phyloP scores from a whole-genome alignment of 768 basidiomycete species.

The Lentinula aciculospora region DNA sequence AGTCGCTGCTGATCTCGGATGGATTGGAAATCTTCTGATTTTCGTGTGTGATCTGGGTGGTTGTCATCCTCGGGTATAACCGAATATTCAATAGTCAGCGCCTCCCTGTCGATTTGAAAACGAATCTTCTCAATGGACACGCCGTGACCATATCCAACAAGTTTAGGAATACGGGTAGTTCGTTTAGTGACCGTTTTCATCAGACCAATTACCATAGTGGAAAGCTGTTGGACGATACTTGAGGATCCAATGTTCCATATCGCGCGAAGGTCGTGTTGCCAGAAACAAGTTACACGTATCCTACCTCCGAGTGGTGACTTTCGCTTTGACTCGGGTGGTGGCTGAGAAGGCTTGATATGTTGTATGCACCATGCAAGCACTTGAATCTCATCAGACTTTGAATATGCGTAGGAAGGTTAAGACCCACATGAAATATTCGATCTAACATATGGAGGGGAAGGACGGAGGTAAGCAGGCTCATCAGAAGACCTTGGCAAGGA shows the following conservation, averaged over 20 bases:
- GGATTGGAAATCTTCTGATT: slow-evolving; percentile 59
- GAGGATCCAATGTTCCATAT: slow-evolving; percentile 76
- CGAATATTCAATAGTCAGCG: slow-evolving; percentile 77
- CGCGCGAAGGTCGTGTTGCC: slow-evolving; percentile 90
- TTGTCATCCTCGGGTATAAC: slow-evolving; percentile 70
- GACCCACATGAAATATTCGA: slow-evolving; percentile 72
- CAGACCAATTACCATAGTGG: slow-evolving; percentile 78
- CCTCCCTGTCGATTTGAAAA: slow-evolving; percentile 80
- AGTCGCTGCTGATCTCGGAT: slow-evolving; percentile 64
- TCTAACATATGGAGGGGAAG: slow-evolving; percentile 88
- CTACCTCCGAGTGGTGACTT: slow-evolving; percentile 31
- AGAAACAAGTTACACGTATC: slow-evolving; percentile 85
- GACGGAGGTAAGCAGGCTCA: slow-evolving; percentile 87
- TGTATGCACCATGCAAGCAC: slow-evolving; percentile 97
- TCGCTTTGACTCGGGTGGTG: slow-evolving; percentile 26
- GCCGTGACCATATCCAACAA: slow-evolving; percentile 76
- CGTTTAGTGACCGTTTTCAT: slow-evolving; percentile 78
- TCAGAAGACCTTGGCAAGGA: slow-evolving; percentile 89
- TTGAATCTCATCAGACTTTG: slow-evolving; percentile 18
- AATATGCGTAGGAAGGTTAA: slow-evolving; percentile 10
- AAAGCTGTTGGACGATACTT: slow-evolving; percentile 71
- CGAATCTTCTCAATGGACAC: slow-evolving; percentile 73
- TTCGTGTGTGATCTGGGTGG: slow-evolving; percentile 29
- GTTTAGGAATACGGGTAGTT: slow-evolving; percentile 66
- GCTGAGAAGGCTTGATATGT: slow-evolving; percentile 35